Evolutionary conservation across 2,329 filamentous ascomycete species (phyloP).

Genomic region (Purpureocillium lavendulum): DNA sequence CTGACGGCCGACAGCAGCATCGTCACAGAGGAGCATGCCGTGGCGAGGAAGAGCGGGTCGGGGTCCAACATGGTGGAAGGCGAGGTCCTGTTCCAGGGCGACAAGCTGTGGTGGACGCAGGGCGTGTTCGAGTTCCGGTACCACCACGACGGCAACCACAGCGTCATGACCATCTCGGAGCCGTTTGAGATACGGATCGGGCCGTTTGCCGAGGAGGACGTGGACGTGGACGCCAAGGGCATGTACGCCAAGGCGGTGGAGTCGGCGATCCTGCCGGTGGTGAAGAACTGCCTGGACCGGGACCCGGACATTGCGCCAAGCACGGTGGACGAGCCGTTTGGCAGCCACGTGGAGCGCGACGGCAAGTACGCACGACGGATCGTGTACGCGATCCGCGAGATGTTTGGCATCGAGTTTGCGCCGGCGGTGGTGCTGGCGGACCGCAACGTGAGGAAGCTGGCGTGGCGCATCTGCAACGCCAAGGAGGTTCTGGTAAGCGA

Average conservation of each 20-base stretch:
- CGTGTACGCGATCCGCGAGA: constrained; percentile 89
- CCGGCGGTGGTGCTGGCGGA: constrained; percentile 88
- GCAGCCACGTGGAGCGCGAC: constrained; percentile 75
- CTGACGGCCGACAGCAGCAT: constrained; percentile 70
- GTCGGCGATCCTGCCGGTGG: constrained; percentile 66
- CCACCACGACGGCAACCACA: constrained; percentile 87
- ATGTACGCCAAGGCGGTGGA: constrained; percentile 65
- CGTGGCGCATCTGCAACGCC: constrained; percentile 91
- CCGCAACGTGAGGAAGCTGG: constrained; percentile 80
- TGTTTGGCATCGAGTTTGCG: constrained; percentile 96
- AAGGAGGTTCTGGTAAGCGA: constrained; percentile 81
- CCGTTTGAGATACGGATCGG: constrained; percentile 86
- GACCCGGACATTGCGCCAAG: constrained; percentile 85
- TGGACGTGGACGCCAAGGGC: constrained; percentile 49
- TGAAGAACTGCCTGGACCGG: constrained; percentile 87
- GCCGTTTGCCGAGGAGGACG: constrained; percentile 70
- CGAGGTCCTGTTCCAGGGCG: constrained; percentile 79
- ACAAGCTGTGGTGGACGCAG: constrained; percentile 96
- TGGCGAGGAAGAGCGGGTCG: constrained; percentile 41
- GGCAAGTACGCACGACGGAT: constrained; percentile 83
- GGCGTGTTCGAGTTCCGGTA: constrained; percentile 96
- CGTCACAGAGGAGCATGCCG: constrained; percentile 55
- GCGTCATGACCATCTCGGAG: constrained; percentile 86
- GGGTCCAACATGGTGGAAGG: constrained; percentile 59
- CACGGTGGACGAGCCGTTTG: constrained; percentile 73